These are phyloP conservation scores for Protomyces lactucae-debilis DNA, from an alignment of 1,139 yeast genomes.

Conservation along the genomic window DNA sequence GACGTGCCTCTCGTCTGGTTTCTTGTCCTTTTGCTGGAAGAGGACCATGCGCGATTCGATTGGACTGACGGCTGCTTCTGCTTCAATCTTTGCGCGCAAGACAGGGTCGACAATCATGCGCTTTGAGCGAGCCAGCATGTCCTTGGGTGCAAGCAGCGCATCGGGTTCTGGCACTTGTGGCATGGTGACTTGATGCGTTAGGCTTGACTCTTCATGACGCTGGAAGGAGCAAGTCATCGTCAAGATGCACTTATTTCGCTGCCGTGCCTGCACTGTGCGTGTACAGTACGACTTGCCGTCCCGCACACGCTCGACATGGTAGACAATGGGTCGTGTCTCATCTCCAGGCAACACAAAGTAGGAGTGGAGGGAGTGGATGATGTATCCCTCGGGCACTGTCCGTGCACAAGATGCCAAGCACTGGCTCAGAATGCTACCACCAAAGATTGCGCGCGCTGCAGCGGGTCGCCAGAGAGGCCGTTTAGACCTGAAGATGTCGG, in stretches of 20 bases:
- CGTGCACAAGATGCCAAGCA: constrained; percentile 60
- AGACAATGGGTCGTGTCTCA: constrained; percentile 49
- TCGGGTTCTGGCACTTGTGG: constrained; percentile 36
- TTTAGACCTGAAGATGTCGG: constrained; percentile 38
- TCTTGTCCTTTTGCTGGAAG: constrained; percentile 17
- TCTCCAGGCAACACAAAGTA: constrained; percentile 51
- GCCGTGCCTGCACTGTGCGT: constrained; percentile 54
- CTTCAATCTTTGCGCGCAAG: constrained; percentile 1
- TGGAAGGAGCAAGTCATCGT: constrained; percentile 53
- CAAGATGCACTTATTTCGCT: constrained; percentile 50
- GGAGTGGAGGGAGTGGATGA: constrained; percentile 51
- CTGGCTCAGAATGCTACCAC: constrained; percentile 74
- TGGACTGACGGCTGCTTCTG: background rate
- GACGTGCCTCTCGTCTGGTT: constrained; percentile 38
- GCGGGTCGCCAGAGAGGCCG: constrained; percentile 45
- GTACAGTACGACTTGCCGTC: constrained; percentile 57
- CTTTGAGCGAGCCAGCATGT: background rate
- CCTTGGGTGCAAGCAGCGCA: constrained; percentile 11
- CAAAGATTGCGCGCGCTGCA: constrained; percentile 69
- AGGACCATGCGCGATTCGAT: constrained; percentile 20
- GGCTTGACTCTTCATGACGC: constrained; percentile 31
- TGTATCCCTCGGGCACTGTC: constrained; percentile 44
- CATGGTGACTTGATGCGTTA: constrained; percentile 37
- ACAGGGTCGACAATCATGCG: background rate
- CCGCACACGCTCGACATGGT: constrained; percentile 52